Base-by-base conservation (phyloP, 306 rosid species). In the Carpinus viminea region DNA sequence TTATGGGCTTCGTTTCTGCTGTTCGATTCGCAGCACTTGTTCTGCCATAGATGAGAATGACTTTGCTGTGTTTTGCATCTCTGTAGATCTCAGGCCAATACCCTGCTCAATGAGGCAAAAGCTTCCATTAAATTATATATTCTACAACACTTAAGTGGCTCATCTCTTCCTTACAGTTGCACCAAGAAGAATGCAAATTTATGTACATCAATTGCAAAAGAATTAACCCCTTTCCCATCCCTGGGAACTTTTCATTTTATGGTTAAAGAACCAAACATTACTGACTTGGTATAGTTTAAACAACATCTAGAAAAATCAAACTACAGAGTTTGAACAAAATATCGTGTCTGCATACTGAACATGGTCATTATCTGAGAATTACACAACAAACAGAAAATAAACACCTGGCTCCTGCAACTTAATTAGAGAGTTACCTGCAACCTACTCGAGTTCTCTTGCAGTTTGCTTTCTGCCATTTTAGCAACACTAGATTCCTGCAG, bases 21-120 rank as follows among this genome's bases (percentile, higher is more conserved):
- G 92, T 85, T 91, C 91, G 18, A 86, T 89, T 87, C 53, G 86
- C 46, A 91, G 89, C 77, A 92, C 83, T 74, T 91, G 91, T 24
- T 85, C 91, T 56, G 97, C 98, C 90, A 91, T 76, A 64, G 95
- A 86, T 72, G 96, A 95, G 81, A 92, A 92, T 59, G 98, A 91
- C 75, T 76, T 85, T 50, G 98, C 98, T 41, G 83, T 85, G 80
- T 90, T 93, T 84, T 92, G 91, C 91, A 94, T 91, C 17, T 92
- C 92, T 41, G 95, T 21, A 24, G 98, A 50, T 60, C 78, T 85
- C 66, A 72, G 74, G 70, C 80, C 86, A 75, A 84, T 88, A 15
- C 90, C 97, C 93, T 93, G 88, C 55, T 26, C 75, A 86, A 71
- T 71, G 52, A n/a, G 72, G 21, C 34, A 50, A 70, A 68, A 10